phyloP scores from a whole-genome alignment of 257 asterid species.

The Capsicum rhomboideum region DNA sequence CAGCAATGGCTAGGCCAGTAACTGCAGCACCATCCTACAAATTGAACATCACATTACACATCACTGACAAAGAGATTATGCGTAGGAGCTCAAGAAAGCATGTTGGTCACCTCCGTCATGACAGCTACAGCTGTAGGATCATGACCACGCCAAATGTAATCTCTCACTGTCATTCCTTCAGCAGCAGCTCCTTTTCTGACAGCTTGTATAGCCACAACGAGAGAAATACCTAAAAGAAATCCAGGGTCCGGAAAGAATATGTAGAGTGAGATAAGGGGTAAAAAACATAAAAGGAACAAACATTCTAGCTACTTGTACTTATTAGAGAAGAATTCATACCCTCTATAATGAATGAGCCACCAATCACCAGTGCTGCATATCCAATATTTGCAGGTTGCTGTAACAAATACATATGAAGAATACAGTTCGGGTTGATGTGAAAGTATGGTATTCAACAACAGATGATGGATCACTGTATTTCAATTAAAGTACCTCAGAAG shows the following conservation, averaged over 20 bases:
- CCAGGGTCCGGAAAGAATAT: neutral
- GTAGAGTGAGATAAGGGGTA: neutral
- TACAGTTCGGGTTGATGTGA: neutral
- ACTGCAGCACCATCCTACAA: slow-evolving; percentile 99
- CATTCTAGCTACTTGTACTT: neutral
- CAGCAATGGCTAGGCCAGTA: slow-evolving; percentile 92
- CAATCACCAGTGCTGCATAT: slow-evolving; percentile 93
- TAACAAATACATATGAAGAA: slow-evolving; percentile 1
- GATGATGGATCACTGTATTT: neutral
- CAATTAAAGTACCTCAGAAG: slow-evolving; percentile 49
- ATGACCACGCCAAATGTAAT: slow-evolving; percentile 99
- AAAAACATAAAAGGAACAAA: neutral
- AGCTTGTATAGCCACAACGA: slow-evolving; percentile 85
- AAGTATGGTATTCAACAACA: neutral
- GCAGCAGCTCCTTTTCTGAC: slow-evolving; percentile 98
- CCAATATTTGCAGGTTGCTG: slow-evolving; percentile 89
- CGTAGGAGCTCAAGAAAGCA: slow-evolving; percentile 9
- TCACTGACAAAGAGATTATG: neutral
- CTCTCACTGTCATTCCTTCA: slow-evolving; percentile 92
- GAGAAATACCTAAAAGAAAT: slow-evolving; percentile 68
- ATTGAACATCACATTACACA: neutral
- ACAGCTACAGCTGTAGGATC: slow-evolving; percentile 99
- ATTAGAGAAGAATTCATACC: slow-evolving; percentile 33
- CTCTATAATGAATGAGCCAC: slow-evolving; percentile 91
- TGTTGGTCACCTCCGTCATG: slow-evolving; percentile 85